Percentiles rank a stretch among this genome's conserved stretches.
Evolutionary conservation across 805 yeast species (phyloP).

Genomic region (Suhomyces kilbournensis): DNA sequence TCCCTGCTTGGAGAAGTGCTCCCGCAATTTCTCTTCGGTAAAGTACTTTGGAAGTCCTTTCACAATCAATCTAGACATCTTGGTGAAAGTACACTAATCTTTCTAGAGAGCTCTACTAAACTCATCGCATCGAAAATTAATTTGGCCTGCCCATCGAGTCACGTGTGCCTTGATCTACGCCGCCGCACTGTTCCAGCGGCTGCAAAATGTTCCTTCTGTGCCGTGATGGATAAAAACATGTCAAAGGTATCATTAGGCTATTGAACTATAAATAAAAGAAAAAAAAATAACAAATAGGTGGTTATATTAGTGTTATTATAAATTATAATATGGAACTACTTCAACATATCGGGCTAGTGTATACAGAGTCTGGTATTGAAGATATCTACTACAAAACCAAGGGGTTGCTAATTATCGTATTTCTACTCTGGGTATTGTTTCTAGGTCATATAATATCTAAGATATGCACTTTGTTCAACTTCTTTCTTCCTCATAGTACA

Average conservation of each 20-base stretch:
- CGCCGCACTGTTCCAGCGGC: not conserved
- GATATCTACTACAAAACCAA: not conserved
- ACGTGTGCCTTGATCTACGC: not conserved
- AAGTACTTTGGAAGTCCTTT: conserved; percentile 81
- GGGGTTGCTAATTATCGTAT: not conserved
- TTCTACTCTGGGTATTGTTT: not conserved
- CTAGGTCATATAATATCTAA: not conserved
- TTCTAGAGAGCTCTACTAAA: not conserved
- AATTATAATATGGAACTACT: conserved; percentile 24
- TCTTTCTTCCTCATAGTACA: conserved; percentile 5
- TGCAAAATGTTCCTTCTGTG: not conserved
- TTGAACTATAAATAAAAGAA: no score
- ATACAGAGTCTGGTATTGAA: not conserved
- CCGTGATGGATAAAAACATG: not conserved
- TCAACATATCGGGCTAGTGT: conserved; percentile 27
- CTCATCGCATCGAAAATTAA: conserved; percentile 5
- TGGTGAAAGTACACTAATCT: not conserved
- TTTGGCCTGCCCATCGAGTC: not conserved
- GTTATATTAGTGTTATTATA: not conserved
- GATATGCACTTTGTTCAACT: not conserved
- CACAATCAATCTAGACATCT: conserved; percentile 85
- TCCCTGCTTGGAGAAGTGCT: conserved; percentile 60
- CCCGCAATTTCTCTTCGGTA: conserved; percentile 67
- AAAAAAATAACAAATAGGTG: no score
- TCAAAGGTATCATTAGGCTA: not conserved